A percentile compares a stretch with the other conserved stretches of the same genome.
phyloP scores from a whole-genome alignment of 805 yeast genomes.

The Candida namnaoensis region DNA sequence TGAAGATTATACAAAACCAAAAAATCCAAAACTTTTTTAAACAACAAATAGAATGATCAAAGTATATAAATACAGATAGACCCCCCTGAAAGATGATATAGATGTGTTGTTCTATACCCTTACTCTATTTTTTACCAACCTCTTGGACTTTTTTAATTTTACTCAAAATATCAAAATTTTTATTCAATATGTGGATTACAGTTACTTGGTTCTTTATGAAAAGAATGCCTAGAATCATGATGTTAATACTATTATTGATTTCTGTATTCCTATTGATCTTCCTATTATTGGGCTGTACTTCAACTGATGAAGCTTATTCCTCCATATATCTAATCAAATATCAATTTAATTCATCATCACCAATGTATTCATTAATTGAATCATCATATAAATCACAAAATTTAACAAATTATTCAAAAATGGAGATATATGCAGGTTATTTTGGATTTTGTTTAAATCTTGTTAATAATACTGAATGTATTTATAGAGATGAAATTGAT shows the following conservation, averaged over 20 bases:
- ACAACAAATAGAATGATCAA: too few species aligned
- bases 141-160: too few species aligned
- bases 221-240: constrained; percentile 32
- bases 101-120: too few species aligned
- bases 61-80: too few species aligned
- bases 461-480: constrained; percentile 25
- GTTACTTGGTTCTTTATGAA: constrained; percentile 20
- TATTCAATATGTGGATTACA: constrained; percentile 1
- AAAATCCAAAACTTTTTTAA: too few species aligned
- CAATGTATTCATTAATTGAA: constrained; percentile 30
- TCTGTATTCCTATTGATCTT: constrained; percentile 43
- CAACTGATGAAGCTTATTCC: constrained; percentile 30
- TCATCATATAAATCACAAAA: constrained; percentile 25
- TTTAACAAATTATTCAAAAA: constrained; percentile 25
- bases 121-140: too few species aligned
- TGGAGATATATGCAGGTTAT: constrained; percentile 45
- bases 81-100: too few species aligned
- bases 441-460: constrained; percentile 44
- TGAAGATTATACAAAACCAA: too few species aligned
- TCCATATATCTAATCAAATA: constrained; percentile 41
- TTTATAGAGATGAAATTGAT: constrained; percentile 20
- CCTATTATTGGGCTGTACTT: constrained; percentile 47
- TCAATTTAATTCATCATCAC: constrained; percentile 36
- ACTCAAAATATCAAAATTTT: constrained; percentile 2
- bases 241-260: constrained; percentile 34